A percentile compares a stretch with the other conserved stretches of the same genome.
phyloP scores from a whole-genome alignment of 768 basidiomycete species.

The Tricholomella constricta region DNA sequence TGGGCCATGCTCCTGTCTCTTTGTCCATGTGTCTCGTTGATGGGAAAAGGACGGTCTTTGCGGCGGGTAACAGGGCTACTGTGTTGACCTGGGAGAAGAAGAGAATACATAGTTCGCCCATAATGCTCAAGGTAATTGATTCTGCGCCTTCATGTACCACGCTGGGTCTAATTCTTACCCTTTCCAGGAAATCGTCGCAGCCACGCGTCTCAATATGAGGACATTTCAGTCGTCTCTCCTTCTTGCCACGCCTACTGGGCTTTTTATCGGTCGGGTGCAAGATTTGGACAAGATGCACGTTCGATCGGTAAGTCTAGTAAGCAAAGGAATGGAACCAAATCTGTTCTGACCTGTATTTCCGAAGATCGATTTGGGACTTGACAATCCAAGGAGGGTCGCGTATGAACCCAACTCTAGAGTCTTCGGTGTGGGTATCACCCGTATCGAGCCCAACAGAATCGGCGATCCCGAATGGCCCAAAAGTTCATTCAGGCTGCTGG shows the following conservation, averaged over 20 bases:
- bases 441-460: conserved; percentile 53
- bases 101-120: conserved; percentile 64
- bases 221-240: conserved; percentile 57
- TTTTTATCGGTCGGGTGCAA: conserved; percentile 67
- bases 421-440: conserved; percentile 68
- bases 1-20: conserved; percentile 69
- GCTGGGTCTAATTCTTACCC: neutral
- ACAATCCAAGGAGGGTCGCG: conserved; percentile 69
- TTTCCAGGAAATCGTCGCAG: conserved; percentile 52
- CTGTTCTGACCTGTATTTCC: conserved; percentile 2
- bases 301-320: conserved; percentile 54
- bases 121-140: conserved; percentile 62
- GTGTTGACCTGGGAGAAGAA: conserved; percentile 70
- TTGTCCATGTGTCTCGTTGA: conserved; percentile 58
- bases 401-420: conserved; percentile 54
- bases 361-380: conserved; percentile 71
- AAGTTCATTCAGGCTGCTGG: conserved; percentile 67
- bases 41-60: conserved; percentile 61
- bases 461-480: conserved; percentile 47
- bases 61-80: conserved; percentile 68
- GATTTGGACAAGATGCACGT: conserved; percentile 82
- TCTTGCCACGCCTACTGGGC: conserved; percentile 51
- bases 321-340: neutral
- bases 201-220: conserved; percentile 48
- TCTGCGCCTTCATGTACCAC: neutral